phyloP scores from a whole-genome alignment of 176 grass and related monocot species.

The Puya raimondii region DNA sequence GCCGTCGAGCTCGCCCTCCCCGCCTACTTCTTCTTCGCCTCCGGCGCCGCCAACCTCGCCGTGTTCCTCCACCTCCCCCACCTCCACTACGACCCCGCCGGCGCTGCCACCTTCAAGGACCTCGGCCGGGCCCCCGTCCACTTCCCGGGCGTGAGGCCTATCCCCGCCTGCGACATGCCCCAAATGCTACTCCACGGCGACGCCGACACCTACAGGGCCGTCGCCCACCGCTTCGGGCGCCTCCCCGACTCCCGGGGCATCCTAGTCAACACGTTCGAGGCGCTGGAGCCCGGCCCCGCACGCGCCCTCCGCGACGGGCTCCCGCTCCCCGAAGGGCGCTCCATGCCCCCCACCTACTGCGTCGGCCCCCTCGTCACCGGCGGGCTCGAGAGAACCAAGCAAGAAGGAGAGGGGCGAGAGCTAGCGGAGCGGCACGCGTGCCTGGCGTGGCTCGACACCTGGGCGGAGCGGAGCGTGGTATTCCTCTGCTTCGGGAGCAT shows the following conservation, averaged over 20 bases:
- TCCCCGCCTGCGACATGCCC: conserved; percentile 29
- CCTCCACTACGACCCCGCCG: not conserved
- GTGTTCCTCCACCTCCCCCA: conserved; percentile 6
- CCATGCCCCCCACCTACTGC: conserved; percentile 27
- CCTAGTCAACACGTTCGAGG: conserved; percentile 41
- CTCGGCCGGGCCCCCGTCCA: conserved; percentile 16
- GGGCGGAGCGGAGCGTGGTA: conserved; percentile 11
- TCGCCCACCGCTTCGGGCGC: conserved; percentile 8
- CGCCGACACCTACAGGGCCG: conserved; percentile 1
- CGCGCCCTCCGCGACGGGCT: conserved; percentile 16
- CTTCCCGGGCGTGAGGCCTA: conserved; percentile 25
- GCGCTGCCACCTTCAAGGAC: conserved; percentile 6
- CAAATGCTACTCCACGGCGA: conserved; percentile 15
- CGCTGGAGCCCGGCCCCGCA: conserved; percentile 30
- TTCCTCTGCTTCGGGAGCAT: conserved; percentile 23
- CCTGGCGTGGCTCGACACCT: conserved; percentile 16
- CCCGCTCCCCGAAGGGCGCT: conserved; percentile 17
- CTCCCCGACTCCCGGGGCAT: conserved; percentile 23
- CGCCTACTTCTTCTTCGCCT: conserved; percentile 33
- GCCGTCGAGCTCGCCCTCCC: conserved; percentile 37
- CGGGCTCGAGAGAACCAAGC: conserved; percentile 10
- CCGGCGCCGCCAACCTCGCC: conserved; percentile 16
- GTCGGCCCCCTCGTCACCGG: conserved; percentile 46
- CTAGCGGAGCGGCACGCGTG: conserved; percentile 2
- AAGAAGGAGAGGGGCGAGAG: not conserved